Evolutionary conservation across 768 basidiomycete species (phyloP).

Genomic region (Psilocybe subaeruginosa): DNA sequence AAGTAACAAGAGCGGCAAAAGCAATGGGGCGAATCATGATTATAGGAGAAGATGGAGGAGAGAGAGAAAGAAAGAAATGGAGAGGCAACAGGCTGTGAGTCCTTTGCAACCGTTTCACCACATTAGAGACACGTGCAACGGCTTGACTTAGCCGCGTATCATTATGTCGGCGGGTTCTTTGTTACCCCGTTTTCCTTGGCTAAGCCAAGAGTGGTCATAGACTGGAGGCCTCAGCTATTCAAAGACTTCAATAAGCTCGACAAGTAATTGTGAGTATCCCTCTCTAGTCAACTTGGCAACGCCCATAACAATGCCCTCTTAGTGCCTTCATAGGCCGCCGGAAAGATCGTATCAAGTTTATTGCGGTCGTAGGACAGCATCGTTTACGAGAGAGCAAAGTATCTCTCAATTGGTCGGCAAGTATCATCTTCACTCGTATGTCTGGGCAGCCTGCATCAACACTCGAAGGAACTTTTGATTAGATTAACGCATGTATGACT

Average conservation of each 20-base stretch:
- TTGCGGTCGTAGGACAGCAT: too few relatives aligned
- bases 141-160: not conserved
- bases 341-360: too few relatives aligned
- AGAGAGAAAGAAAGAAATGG: conserved; percentile 18
- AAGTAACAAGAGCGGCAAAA: conserved; percentile 32
- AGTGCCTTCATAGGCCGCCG: too few relatives aligned
- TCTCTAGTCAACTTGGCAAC: too few relatives aligned
- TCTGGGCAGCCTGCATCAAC: too few relatives aligned
- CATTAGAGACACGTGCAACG: not conserved
- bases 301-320: too few relatives aligned
- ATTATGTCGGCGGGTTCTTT: not conserved
- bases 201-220: not conserved
- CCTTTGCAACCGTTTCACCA: not conserved
- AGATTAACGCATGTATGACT: not conserved
- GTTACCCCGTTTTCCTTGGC: not conserved
- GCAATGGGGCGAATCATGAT: conserved; percentile 30
- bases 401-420: too few relatives aligned
- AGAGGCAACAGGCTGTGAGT: not conserved
- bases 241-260: too few relatives aligned
- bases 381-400: too few relatives aligned
- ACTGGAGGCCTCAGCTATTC: too few relatives aligned
- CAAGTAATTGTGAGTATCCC: too few relatives aligned
- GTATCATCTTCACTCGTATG: too few relatives aligned
- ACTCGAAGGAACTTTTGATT: not conserved
- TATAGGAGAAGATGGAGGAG: conserved; percentile 15